phyloP scores from a whole-genome alignment of 2,329 filamentous ascomycete species.

The Botrytis cinerea region DNA sequence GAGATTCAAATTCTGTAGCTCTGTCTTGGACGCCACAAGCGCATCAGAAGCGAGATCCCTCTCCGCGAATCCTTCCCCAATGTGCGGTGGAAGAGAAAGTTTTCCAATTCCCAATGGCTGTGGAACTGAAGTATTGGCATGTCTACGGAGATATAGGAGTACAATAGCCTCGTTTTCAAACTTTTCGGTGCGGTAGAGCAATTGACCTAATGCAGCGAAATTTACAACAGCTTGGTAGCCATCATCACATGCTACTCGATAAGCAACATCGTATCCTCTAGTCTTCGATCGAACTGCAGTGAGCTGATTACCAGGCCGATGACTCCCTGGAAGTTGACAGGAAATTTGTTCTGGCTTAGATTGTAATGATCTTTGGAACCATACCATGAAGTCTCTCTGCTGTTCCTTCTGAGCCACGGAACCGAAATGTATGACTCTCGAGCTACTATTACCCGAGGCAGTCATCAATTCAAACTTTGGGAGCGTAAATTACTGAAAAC shows the following conservation, averaged over 20 bases:
- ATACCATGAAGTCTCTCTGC: not conserved
- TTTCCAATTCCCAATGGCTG: not conserved
- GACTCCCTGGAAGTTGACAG: not conserved
- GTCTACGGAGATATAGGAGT: constrained; percentile 30
- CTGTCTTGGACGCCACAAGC: constrained; percentile 30
- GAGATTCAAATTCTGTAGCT: constrained; percentile 38
- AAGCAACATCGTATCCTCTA: not conserved
- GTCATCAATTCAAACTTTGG: not conserved
- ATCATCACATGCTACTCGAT: not conserved
- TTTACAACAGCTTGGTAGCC: constrained; percentile 8
- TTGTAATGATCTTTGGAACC: not conserved
- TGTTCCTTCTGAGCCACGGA: not conserved
- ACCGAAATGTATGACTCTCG: not conserved
- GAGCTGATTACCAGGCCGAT: not conserved
- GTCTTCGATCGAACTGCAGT: not conserved
- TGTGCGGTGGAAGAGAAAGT: constrained; percentile 40
- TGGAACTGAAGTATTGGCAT: constrained; percentile 37
- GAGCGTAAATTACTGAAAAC: not conserved
- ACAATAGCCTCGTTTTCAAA: constrained; percentile 38
- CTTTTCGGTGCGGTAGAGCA: constrained; percentile 39
- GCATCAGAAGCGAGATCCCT: constrained; percentile 36
- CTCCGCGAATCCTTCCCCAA: constrained; percentile 43
- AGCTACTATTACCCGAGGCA: not conserved
- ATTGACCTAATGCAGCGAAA: constrained; percentile 38
- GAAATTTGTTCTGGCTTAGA: not conserved